These are phyloP conservation scores for Pholiota microspora DNA, from an alignment of 768 basidiomycete species.

Conservation along the genomic window DNA sequence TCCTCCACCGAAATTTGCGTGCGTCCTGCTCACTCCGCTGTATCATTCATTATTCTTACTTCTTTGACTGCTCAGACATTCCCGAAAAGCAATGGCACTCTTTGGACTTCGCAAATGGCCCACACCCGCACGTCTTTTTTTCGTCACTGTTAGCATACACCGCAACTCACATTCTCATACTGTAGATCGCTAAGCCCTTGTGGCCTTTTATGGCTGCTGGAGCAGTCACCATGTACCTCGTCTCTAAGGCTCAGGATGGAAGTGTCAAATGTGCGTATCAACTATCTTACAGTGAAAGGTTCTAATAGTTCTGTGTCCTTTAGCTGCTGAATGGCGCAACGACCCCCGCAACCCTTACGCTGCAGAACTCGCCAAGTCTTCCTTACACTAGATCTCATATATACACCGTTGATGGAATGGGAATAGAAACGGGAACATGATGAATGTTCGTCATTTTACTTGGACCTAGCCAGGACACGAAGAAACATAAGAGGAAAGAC, in stretches of 20 bases:
- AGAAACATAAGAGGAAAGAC: neutral
- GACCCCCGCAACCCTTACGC: constrained; percentile 85
- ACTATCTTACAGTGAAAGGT: neutral
- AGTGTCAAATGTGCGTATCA: constrained; percentile 66
- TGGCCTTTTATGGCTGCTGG: constrained; percentile 80
- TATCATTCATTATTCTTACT: neutral
- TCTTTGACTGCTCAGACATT: neutral
- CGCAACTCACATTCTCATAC: neutral
- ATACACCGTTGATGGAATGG: constrained; percentile 5
- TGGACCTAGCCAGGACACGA: neutral
- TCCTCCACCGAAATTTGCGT: constrained; percentile 18
- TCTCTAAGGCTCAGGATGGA: constrained; percentile 64
- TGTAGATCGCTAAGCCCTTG: constrained; percentile 67
- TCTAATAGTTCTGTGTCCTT: constrained; percentile 3
- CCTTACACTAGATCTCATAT: constrained; percentile 36
- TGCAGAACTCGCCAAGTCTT: constrained; percentile 68
- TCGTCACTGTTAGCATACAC: neutral
- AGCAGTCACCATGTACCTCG: constrained; percentile 61
- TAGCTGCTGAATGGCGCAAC: constrained; percentile 63
- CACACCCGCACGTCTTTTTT: constrained; percentile 58
- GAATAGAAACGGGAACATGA: constrained; percentile 16
- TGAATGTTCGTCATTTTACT: neutral
- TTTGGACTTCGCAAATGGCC: constrained; percentile 81
- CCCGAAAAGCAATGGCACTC: constrained; percentile 56
- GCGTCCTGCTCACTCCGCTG: constrained; percentile 3